These are phyloP conservation scores for Albugo laibachii DNA, from an alignment of 352 stramenopile genomes.

Conservation along the genomic window DNA sequence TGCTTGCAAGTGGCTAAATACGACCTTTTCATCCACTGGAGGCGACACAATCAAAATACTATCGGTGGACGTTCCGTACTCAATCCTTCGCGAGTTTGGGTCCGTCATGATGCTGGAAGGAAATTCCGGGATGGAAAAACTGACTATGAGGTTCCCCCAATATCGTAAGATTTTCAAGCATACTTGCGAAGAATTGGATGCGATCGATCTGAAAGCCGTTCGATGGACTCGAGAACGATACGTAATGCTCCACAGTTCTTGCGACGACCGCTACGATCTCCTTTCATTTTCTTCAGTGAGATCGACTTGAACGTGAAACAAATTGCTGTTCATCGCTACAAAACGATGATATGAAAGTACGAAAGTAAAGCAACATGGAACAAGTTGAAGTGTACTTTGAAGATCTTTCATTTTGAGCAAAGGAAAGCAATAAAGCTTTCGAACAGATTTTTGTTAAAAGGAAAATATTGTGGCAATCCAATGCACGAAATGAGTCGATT, in stretches of 20 bases:
- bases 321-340: too few species aligned
- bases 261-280: constrained; percentile 75
- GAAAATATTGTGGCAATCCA: too few species aligned
- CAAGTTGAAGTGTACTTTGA: too few species aligned
- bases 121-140: constrained; percentile 23
- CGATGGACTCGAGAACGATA: constrained; percentile 45
- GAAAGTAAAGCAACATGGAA: too few species aligned
- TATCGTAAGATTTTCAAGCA: constrained; percentile 73
- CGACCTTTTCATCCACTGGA: constrained; percentile 46
- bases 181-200: constrained; percentile 52
- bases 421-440: too few species aligned
- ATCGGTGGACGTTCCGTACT: constrained; percentile 62
- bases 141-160: constrained; percentile 31
- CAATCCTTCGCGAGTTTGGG: constrained; percentile 58
- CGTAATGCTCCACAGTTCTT: constrained; percentile 57
- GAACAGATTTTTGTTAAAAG: too few species aligned
- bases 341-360: too few species aligned
- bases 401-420: too few species aligned
- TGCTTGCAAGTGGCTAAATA: constrained; percentile 75
- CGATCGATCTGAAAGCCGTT: constrained; percentile 22
- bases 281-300: constrained; percentile 18
- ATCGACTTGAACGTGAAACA: too few species aligned
- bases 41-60: constrained; percentile 72
- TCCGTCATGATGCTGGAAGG: constrained; percentile 62
- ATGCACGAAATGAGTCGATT: too few species aligned